phyloP scores from a whole-genome alignment of 2,329 filamentous ascomycete genomes.

The Fusarium acutatum region DNA sequence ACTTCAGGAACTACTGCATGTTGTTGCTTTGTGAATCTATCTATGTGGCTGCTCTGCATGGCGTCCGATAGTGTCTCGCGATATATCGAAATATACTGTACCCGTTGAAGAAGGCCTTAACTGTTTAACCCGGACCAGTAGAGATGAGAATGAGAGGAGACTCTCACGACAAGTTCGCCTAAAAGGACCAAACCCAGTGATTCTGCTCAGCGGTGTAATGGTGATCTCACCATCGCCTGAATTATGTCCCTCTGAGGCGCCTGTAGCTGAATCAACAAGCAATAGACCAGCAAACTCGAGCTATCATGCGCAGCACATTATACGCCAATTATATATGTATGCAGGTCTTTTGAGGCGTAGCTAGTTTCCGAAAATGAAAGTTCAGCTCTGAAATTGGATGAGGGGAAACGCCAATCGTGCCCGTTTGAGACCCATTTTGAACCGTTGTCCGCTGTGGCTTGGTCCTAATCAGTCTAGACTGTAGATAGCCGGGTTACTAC shows the following conservation, averaged over 20 bases:
- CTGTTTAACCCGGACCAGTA: not conserved
- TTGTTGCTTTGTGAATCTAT: too few species aligned
- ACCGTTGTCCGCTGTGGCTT: not conserved
- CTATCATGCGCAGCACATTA: not conserved
- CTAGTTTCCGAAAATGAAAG: not conserved
- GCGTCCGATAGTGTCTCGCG: not conserved
- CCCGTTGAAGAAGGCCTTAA: not conserved
- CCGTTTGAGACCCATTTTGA: not conserved
- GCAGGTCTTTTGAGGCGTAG: not conserved
- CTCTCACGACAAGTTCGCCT: not conserved
- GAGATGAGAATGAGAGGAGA: not conserved
- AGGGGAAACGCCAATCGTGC: not conserved
- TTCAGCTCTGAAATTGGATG: not conserved
- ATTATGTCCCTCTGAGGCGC: not conserved
- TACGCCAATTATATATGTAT: not conserved
- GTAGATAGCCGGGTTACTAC: not conserved
- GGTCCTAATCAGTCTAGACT: not conserved
- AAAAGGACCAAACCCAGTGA: too few species aligned
- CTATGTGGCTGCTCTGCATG: not conserved
- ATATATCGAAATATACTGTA: accelerated
- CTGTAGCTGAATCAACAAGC: accelerated
- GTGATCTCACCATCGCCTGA: not conserved
- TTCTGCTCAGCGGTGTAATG: not conserved
- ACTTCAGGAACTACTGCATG: not conserved
- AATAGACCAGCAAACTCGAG: not conserved